Conservation (phyloP, 2,329 filamentous ascomycete species). For the Ascosphaera apis region DNA sequence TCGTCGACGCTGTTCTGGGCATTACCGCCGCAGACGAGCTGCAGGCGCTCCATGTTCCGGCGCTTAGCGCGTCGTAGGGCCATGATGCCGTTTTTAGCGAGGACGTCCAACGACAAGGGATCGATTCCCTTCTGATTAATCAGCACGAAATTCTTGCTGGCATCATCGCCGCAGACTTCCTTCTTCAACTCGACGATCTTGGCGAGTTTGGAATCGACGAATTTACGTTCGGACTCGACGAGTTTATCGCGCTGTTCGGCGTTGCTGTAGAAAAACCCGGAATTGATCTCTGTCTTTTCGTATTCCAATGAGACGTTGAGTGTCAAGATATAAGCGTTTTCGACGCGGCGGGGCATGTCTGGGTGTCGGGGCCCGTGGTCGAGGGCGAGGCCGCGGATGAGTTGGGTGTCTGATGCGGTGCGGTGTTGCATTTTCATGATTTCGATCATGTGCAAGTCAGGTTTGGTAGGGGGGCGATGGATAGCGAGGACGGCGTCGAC, state of each 20-base stretch:
- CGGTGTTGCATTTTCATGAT: constrained; percentile 99
- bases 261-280: constrained; percentile 92
- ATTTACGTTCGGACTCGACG: constrained; percentile 86
- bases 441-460: constrained; percentile 96
- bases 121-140: constrained; percentile 99
- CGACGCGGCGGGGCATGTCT: constrained; percentile 90
- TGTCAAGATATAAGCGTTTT: constrained; percentile 87
- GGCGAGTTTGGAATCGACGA: constrained; percentile 86
- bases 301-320: constrained; percentile 95
- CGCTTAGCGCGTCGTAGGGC: constrained; percentile 86
- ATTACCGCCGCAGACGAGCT: constrained; percentile 75
- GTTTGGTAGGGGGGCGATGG: constrained; percentile 70
- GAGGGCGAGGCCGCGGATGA: constrained; percentile 77
- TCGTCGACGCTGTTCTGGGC: constrained; percentile 96
- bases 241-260: constrained; percentile 95
- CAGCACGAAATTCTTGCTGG: constrained; percentile 87
- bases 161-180: constrained; percentile 79
- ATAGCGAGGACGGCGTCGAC: constrained; percentile 93
- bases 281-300: constrained; percentile 98
- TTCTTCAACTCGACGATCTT: constrained; percentile 98
- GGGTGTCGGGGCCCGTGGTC: constrained; percentile 93
- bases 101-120: constrained; percentile 77
- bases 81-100: constrained; percentile 95
- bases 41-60: constrained; percentile 95
- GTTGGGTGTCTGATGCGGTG: constrained; percentile 80